phyloP scores from a whole-genome alignment of 192 early-diverging fungal species.

The Diversispora eburnea region DNA sequence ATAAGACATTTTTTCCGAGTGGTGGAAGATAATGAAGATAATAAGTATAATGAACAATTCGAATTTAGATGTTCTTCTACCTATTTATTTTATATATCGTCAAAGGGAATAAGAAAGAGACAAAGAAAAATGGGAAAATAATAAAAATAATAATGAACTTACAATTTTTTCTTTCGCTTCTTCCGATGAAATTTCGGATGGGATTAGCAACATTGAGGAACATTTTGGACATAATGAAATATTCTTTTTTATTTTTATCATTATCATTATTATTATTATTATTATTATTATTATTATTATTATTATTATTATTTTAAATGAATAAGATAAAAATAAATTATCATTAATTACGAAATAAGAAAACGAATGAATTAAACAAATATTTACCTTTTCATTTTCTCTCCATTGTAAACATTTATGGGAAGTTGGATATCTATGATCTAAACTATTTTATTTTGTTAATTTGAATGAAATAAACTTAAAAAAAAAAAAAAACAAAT shows the following conservation, averaged over 20 bases:
- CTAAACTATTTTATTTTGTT: conserved; percentile 23
- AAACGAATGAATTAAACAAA: background rate
- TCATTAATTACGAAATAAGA: conserved; percentile 12
- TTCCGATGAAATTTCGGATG: background rate
- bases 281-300: background rate
- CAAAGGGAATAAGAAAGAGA: background rate
- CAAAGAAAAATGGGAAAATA: background rate
- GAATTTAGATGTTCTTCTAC: conserved; percentile 30
- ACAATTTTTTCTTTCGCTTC: conserved; percentile 22
- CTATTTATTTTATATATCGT: conserved; percentile 14
- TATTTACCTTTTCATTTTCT: conserved; percentile 21
- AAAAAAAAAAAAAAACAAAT: background rate
- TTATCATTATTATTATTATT: background rate
- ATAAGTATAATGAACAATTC: conserved; percentile 25
- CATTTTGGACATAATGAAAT: conserved; percentile 11
- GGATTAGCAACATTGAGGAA: conserved; percentile 24
- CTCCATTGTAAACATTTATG: conserved; percentile 26
- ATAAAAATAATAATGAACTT: conserved; percentile 5
- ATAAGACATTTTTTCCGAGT: conserved; percentile 14
- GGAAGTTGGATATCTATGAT: conserved; percentile 32
- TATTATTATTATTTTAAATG: background rate
- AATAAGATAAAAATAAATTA: background rate
- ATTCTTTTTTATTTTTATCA: conserved; percentile 6
- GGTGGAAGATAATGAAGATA: background rate
- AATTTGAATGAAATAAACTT: conserved; percentile 80